Conservation (phyloP, 129 eudicot genomes). For the Ambrosia trifida region DNA sequence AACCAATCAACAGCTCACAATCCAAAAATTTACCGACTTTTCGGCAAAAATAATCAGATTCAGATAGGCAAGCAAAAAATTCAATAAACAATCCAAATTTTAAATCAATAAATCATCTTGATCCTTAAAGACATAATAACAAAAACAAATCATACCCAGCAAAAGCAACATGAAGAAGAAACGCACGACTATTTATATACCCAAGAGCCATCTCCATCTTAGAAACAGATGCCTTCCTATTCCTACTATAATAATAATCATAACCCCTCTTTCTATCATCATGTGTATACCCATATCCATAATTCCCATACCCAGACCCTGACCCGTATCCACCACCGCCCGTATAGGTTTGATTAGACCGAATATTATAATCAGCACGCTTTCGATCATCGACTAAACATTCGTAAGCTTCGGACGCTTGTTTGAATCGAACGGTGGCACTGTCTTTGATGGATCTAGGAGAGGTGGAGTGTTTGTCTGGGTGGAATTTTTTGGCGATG, state of each 20-base stretch:
- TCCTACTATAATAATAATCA: conserved; percentile 15
- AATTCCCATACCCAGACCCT: conserved; percentile 37
- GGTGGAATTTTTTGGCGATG: conserved; percentile 80
- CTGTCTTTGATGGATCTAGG: conserved; percentile 53
- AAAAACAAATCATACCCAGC: conserved; percentile 50
- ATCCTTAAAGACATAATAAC: neutral
- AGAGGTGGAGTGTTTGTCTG: conserved; percentile 74
- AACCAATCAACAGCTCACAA: neutral
- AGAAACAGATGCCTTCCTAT: conserved; percentile 30
- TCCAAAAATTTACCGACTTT: neutral
- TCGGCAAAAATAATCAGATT: neutral
- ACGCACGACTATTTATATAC: conserved; percentile 58
- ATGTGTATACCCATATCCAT: conserved; percentile 45
- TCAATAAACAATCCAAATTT: neutral
- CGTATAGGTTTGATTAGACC: conserved; percentile 16
- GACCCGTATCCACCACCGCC: conserved; percentile 32
- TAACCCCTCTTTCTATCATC: conserved; percentile 13
- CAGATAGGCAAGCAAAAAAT: neutral
- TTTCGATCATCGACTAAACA: conserved; percentile 71
- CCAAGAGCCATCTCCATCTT: conserved; percentile 42
- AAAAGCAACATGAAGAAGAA: conserved; percentile 74
- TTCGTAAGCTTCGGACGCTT: conserved; percentile 85
- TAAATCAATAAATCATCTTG: neutral
- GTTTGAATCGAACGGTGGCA: conserved; percentile 84
- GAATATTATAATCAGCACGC: conserved; percentile 75